phyloP scores from a whole-genome alignment of 768 basidiomycete species.

The Naematelia encephala region DNA sequence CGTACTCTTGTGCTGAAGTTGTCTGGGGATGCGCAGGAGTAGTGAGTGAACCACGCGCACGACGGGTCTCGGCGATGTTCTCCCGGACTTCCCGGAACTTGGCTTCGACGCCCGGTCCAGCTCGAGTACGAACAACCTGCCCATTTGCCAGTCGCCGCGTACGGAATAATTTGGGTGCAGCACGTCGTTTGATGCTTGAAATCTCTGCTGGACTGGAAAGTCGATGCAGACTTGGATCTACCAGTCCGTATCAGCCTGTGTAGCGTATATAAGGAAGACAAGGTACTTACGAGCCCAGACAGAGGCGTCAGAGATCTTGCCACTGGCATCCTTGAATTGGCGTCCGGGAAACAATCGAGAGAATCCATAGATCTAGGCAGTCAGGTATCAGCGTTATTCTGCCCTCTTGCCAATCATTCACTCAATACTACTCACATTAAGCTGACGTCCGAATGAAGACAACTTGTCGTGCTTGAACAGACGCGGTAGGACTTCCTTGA shows the following conservation, averaged over 20 bases:
- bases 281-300: constrained; percentile 46
- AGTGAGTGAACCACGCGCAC: constrained; percentile 12
- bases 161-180: constrained; percentile 48
- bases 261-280: not conserved
- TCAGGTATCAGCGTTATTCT: constrained; percentile 3
- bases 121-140: constrained; percentile 33
- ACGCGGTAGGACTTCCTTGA: constrained; percentile 43
- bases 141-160: constrained; percentile 47
- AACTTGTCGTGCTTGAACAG: constrained; percentile 50
- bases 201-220: constrained; percentile 39
- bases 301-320: constrained; percentile 45
- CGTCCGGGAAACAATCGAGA: constrained; percentile 45
- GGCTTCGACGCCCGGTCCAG: constrained; percentile 41
- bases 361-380: constrained; percentile 47
- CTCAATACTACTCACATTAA: constrained; percentile 48
- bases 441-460: constrained; percentile 47
- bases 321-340: constrained; percentile 47
- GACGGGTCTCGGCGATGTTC: constrained; percentile 22
- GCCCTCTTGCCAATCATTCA: not conserved
- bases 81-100: constrained; percentile 37
- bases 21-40: not conserved
- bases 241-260: constrained; percentile 1
- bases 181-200: constrained; percentile 41
- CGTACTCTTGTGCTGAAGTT: not conserved
- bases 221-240: constrained; percentile 45